Percentiles rank a stretch among this genome's conserved stretches.
Conservation (phyloP, 1,284 basidiomycete species). For the Ganoderma lingzhi region DNA sequence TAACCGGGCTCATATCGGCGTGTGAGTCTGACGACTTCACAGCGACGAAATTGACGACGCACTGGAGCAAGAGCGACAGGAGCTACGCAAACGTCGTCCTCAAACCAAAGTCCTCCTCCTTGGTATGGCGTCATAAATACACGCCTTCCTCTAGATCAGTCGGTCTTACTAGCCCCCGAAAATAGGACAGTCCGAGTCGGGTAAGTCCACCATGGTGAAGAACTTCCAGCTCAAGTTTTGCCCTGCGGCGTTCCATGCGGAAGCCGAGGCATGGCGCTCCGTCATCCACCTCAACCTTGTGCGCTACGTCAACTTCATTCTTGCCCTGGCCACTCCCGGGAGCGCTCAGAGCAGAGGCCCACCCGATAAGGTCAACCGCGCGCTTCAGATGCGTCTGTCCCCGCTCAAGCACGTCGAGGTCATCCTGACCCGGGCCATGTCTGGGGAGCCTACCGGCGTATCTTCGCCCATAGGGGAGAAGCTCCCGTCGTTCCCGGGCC, state of each 20-base stretch:
- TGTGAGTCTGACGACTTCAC: constrained; percentile 40
- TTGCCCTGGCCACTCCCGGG: constrained; percentile 45
- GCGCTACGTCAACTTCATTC: constrained; percentile 64
- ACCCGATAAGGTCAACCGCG: constrained; percentile 45
- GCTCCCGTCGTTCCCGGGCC: constrained; percentile 18
- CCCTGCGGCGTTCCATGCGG: constrained; percentile 63
- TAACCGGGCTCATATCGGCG: not conserved
- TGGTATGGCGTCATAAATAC: constrained; percentile 46
- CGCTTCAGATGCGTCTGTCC: constrained; percentile 57
- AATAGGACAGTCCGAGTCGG: constrained; percentile 70
- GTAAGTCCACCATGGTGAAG: constrained; percentile 72
- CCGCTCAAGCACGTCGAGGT: constrained; percentile 65
- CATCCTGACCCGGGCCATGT: constrained; percentile 46
- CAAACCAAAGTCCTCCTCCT: constrained; percentile 59
- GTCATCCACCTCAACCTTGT: constrained; percentile 72
- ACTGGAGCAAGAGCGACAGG: constrained; percentile 52
- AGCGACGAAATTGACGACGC: constrained; percentile 64
- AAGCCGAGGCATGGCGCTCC: constrained; percentile 65
- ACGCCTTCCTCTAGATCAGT: not conserved
- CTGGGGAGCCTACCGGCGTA: constrained; percentile 20
- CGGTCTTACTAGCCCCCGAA: not conserved
- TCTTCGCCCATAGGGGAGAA: constrained; percentile 21
- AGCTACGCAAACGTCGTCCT: constrained; percentile 46
- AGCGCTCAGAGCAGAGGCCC: constrained; percentile 1
- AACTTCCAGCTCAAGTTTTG: constrained; percentile 70